Conservation (phyloP, 768 basidiomycete genomes). For the Mycena indigotica region DNA sequence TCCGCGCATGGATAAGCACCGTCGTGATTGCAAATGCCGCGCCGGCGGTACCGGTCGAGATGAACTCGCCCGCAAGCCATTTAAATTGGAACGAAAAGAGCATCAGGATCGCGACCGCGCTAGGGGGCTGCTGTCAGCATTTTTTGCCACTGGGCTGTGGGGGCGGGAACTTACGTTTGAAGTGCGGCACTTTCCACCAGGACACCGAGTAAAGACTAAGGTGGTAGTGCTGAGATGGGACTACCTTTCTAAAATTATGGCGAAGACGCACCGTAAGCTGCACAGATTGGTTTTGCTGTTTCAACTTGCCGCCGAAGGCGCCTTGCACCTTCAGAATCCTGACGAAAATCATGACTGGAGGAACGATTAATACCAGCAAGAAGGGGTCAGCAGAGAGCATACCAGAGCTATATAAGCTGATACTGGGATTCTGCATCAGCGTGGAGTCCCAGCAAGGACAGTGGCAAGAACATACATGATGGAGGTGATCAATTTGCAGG, state of each 20-base stretch:
- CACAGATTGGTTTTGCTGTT: constrained; percentile 5
- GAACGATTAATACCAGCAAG: background rate
- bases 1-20: constrained; percentile 17
- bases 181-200: constrained; percentile 15
- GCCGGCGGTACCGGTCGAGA: constrained; percentile 12
- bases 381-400: background rate
- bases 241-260: background rate
- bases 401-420: constrained; percentile 16
- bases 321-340: constrained; percentile 11
- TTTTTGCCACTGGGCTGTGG: background rate
- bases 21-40: constrained; percentile 12
- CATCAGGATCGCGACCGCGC: constrained; percentile 12
- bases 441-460: background rate
- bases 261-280: constrained; percentile 6
- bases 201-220: constrained; percentile 13
- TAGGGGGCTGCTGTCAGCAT: too few relatives aligned
- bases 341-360: constrained; percentile 6
- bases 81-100: constrained; percentile 16
- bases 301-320: constrained; percentile 4
- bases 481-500: constrained; percentile 11
- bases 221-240: background rate
- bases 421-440: constrained; percentile 3
- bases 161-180: constrained; percentile 7
- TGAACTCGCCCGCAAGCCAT: constrained; percentile 14
- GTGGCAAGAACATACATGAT: constrained; percentile 10